Evolutionary conservation across 2,329 filamentous ascomycete species (phyloP), one percentile per base, ranked within the genome.

Genomic region (Sphaerulina populicola): DNA sequence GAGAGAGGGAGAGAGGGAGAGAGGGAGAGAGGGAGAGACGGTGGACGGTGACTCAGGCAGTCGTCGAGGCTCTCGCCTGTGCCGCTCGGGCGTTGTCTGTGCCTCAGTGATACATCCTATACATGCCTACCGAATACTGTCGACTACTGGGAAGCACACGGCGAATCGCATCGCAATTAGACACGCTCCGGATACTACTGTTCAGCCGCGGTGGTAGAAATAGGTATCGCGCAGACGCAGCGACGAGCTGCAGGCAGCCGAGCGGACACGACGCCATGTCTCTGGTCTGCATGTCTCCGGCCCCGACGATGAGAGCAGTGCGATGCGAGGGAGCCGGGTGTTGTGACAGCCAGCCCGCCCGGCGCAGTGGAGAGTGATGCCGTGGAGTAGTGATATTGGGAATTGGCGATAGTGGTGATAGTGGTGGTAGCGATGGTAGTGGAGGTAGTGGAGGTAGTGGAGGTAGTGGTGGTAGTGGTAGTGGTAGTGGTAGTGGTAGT

Each of bases 361-460:
- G 6, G 49, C 49, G 35, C 11, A 47, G 49, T 52, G 49, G 49
- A 52, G 44, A 51, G 37, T 40, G 23, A 1, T 27, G 23, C 6
- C 6, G 30, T 12, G 37, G 2, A 18, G 23, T 27, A 4, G 23
- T 27, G 23, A 7, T 27, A 5, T 3, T 4, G 23, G 3, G 18
- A 18, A 18, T 18, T 3, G 18, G 18, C 4, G 18, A 18, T 27
- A 27, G 23, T 27, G 23, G 21, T 23, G 6, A 6, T 23, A 23
- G 21, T 23, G 21, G 21, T 23, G 21, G 21, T 23, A 23, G 21
- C n/a, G n/a, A n/a, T n/a, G n/a, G n/a, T n/a, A n/a, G n/a, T n/a
- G n/a, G n/a, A n/a, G 23, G 23, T 27, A 18, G 18, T 2, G n/a
- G n/a, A 18, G 23, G 23, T 4, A 4, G 23, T 27, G 23, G 23